Evolutionary conservation across 176 grass and related monocot genomes (phyloP).

Genomic region (Bromus sterilis): DNA sequence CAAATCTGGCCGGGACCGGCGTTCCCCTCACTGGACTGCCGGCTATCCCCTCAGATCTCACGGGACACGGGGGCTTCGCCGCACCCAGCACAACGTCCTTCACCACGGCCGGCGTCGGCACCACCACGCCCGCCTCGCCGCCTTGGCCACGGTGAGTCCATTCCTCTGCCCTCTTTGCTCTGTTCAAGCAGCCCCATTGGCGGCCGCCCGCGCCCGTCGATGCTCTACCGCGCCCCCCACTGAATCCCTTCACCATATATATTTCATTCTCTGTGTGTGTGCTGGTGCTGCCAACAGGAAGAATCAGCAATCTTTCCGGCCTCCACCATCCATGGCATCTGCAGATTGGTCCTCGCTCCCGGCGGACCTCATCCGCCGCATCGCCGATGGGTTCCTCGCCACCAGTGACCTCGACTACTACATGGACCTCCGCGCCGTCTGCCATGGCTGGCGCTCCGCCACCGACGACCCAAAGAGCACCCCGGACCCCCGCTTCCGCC

Average conservation of each 20-base stretch:
- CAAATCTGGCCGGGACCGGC: background rate
- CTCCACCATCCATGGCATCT: background rate
- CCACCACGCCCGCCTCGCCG: constrained; percentile 52
- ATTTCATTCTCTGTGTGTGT: too few relatives aligned
- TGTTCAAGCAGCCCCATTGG: background rate
- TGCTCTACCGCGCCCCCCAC: background rate
- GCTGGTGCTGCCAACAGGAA: background rate
- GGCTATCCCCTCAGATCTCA: background rate
- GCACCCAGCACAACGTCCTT: constrained; percentile 44
- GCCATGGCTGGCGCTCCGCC: background rate
- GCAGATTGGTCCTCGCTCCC: background rate
- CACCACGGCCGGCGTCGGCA: constrained; percentile 67
- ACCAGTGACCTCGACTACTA: background rate
- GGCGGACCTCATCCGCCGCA: background rate
- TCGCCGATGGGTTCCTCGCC: background rate
- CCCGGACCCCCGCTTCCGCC: background rate
- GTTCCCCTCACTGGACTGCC: background rate
- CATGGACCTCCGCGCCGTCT: background rate
- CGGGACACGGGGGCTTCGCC: background rate
- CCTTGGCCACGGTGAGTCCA: constrained; percentile 26
- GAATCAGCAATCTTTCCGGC: background rate
- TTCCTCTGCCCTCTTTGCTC: background rate
- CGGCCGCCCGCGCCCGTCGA: background rate
- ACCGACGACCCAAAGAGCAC: background rate
- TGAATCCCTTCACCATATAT: background rate